Evolutionary conservation across 768 basidiomycete genomes (phyloP).

Genomic region (Daedaleopsis nitida): DNA sequence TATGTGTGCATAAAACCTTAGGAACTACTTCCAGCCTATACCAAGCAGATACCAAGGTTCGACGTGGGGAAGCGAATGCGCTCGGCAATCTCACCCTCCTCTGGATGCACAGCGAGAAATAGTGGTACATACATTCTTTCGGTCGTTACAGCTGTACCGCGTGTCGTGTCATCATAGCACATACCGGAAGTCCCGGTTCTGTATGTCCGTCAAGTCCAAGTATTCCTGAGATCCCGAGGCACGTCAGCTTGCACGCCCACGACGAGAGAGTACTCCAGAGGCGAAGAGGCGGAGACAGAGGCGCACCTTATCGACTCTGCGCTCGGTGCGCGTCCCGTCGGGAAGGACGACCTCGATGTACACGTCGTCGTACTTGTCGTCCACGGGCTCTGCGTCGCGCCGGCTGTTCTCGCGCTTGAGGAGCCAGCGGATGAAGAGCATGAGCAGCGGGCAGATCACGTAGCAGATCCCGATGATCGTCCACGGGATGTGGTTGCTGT

Average conservation of each 20-base stretch:
- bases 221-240: constrained; percentile 49
- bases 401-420: constrained; percentile 63
- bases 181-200: constrained; percentile 76
- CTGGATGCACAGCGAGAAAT: too few relatives aligned
- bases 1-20: too few relatives aligned
- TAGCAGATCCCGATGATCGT: constrained; percentile 72
- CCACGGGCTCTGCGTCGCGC: constrained; percentile 56
- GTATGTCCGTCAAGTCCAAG: constrained; percentile 70
- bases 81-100: too few relatives aligned
- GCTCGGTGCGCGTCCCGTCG: constrained; percentile 54
- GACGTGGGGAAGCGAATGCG: too few relatives aligned
- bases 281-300: too few relatives aligned
- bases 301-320: constrained; percentile 70
- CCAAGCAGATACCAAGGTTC: too few relatives aligned
- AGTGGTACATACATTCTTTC: too few relatives aligned
- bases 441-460: constrained; percentile 47
- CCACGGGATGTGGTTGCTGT: constrained; percentile 77
- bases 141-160: too few relatives aligned
- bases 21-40: too few relatives aligned
- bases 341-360: constrained; percentile 55
- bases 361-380: constrained; percentile 59
- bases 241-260: not conserved
- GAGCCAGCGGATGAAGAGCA: constrained; percentile 52
- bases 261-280: not conserved
- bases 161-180: constrained; percentile 48